These are phyloP conservation scores for Talaromyces rugulosus DNA, from an alignment of 2,329 filamentous ascomycete genomes.

Conservation along the genomic window DNA sequence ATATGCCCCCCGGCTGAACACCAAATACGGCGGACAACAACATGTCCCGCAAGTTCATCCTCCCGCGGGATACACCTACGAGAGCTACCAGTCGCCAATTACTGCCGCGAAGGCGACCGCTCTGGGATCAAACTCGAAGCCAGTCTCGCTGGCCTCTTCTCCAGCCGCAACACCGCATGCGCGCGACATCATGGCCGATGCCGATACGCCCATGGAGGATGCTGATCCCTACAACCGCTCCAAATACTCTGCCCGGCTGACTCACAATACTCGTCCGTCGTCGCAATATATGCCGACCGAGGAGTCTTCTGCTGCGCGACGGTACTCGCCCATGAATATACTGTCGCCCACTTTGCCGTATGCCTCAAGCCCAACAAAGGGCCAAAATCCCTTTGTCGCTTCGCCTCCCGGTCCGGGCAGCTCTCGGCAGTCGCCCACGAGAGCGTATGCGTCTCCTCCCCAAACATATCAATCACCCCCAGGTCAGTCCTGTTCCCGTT, in stretches of 20 bases:
- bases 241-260: constrained; percentile 78
- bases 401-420: constrained; percentile 48
- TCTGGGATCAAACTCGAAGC: constrained; percentile 39
- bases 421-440: constrained; percentile 70
- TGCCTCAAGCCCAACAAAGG: constrained; percentile 57
- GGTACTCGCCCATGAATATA: constrained; percentile 94
- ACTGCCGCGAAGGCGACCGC: constrained; percentile 30
- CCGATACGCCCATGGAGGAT: constrained; percentile 84
- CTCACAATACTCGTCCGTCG: constrained; percentile 65
- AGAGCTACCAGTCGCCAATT: constrained; percentile 56
- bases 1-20: constrained; percentile 47
- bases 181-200: constrained; percentile 63
- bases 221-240: constrained; percentile 78
- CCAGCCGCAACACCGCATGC: constrained; percentile 58
- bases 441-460: constrained; percentile 57
- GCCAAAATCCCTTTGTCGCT: constrained; percentile 48
- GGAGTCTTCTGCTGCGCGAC: constrained; percentile 76
- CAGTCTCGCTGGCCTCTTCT: constrained; percentile 55
- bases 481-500: constrained; percentile 36
- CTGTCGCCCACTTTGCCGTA: constrained; percentile 79
- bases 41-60: constrained; percentile 42
- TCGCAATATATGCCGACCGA: constrained; percentile 70
- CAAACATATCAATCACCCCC: constrained; percentile 58
- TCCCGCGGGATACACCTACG: constrained; percentile 62
- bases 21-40: constrained; percentile 42